Evolutionary conservation across 2,329 filamentous ascomycete genomes (phyloP).

Genomic region (Colletotrichum australisinense): DNA sequence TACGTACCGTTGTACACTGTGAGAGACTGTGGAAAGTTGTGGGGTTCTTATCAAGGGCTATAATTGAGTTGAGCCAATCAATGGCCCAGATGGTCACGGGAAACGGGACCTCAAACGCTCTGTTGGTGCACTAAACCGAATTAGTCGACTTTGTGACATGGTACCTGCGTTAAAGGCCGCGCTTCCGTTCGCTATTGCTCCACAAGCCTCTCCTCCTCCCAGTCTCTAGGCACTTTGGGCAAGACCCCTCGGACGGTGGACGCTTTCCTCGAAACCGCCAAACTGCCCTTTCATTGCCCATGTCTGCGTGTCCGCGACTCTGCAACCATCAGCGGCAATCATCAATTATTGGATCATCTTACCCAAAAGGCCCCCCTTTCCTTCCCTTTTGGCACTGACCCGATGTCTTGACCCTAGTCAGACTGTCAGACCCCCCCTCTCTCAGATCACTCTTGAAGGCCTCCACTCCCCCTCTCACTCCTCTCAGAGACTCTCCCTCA

Average conservation of each 20-base stretch:
- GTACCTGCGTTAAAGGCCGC: slow-evolving; percentile 32
- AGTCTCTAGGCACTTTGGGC: too few relatives aligned
- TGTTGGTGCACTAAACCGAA: slow-evolving; percentile 21
- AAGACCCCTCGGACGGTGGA: too few relatives aligned
- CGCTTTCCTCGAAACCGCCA: slow-evolving; percentile 28
- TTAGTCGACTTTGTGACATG: neutral
- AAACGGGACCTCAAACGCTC: slow-evolving; percentile 33
- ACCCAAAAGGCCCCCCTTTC: slow-evolving; percentile 8
- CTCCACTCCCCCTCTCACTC: slow-evolving; percentile 25
- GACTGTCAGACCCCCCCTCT: neutral
- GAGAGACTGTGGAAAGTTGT: neutral
- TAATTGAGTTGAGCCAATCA: slow-evolving; percentile 10
- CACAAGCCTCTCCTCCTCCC: slow-evolving; percentile 9
- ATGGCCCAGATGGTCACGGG: neutral
- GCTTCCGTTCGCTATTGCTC: slow-evolving; percentile 16
- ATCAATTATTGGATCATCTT: slow-evolving; percentile 13
- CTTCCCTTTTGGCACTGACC: neutral
- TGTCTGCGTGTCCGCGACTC: neutral
- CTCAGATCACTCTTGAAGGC: slow-evolving; percentile 33
- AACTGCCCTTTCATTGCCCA: slow-evolving; percentile 5
- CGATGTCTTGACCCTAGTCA: slow-evolving; percentile 1
- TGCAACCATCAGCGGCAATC: slow-evolving; percentile 15
- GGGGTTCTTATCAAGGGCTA: neutral
- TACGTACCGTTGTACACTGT: neutral
- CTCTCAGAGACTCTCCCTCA: neutral